Base-by-base conservation (phyloP, 192 early-diverging fungal genomes). In the Podila epicladia region DNA sequence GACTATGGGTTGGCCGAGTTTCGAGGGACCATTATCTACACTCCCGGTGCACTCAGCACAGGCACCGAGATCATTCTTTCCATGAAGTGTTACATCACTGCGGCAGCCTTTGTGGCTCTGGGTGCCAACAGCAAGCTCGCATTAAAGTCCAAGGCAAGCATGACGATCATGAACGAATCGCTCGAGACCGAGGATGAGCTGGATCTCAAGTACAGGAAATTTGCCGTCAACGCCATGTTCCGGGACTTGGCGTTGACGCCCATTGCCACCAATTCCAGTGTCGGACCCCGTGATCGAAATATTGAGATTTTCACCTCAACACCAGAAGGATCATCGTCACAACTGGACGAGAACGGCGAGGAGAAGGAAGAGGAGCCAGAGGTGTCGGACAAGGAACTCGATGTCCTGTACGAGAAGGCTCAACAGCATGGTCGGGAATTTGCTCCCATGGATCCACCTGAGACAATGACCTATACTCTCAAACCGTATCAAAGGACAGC, bases 341-440 rank as follows among this genome's bases (percentile, higher is more conserved):
- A 19, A 26, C 28, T 32, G 1, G 73, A 70, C 9, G 75, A 67
- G 3, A 75, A 64, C 5, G 73, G 62, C 9, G 53, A 59, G 4
- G 73, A 74, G 9, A 68, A 83, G 8, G 83, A 83, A 7, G 69
- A 74, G 53, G 65, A 73, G 5, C 84, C 85, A n/a, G 83, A 85
- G 57, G 84, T 89, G 0, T 74, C 86, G 0, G 88, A 89, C 65
- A 76, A 85, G 49, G 83, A 86, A 26, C 55, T 89, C 20, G 85
- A 89, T 66, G 72, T 79, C 4, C 65, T 89, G 17, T 89, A 89
- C 67, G 88, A 89, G 66, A 87, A 89, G 58, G 88, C 88, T 8
- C 88, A 89, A 24, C 68, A 75, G 32, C 80, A 84, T 62, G 88
- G 87, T 70, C 69, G 83, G 1, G 73, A 83, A 13, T 82, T 89